Evolutionary conservation across 108 stramenopile species (phyloP).

Genomic region (Cylindrotheca fusiformis): DNA sequence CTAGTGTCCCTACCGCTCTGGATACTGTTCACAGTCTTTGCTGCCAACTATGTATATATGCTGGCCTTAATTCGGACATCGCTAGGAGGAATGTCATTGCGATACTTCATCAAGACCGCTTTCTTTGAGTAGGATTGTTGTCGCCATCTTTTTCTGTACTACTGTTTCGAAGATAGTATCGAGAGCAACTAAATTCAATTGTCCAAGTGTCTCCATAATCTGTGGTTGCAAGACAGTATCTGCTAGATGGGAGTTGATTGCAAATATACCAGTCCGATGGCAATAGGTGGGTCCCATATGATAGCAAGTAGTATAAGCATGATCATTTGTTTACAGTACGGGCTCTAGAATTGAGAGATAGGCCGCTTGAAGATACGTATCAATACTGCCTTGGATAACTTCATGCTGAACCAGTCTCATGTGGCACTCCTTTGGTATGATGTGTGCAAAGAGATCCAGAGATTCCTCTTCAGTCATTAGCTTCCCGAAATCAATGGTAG

Average conservation of each 20-base stretch:
- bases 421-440: neutral
- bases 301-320: too few species aligned
- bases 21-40: neutral
- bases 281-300: too few species aligned
- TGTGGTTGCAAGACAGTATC: too few species aligned
- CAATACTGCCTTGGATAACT: neutral
- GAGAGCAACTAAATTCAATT: too few species aligned
- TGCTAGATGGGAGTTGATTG: too few species aligned
- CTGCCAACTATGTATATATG: neutral
- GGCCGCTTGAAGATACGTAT: neutral
- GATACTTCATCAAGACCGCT: neutral
- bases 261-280: too few species aligned
- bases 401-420: neutral
- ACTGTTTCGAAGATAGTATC: too few species aligned
- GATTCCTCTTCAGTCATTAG: conserved; percentile 44
- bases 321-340: too few species aligned
- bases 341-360: neutral
- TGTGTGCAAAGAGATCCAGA: conserved; percentile 17
- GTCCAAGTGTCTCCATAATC: too few species aligned
- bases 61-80: neutral
- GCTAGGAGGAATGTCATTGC: neutral
- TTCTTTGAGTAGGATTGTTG: conserved; percentile 2
- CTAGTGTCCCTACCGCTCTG: neutral
- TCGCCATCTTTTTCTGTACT: too few species aligned
- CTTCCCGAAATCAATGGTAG: conserved; percentile 73